Conservation (phyloP, 2,329 filamentous ascomycete species). For the Gyromitra esculenta region DNA sequence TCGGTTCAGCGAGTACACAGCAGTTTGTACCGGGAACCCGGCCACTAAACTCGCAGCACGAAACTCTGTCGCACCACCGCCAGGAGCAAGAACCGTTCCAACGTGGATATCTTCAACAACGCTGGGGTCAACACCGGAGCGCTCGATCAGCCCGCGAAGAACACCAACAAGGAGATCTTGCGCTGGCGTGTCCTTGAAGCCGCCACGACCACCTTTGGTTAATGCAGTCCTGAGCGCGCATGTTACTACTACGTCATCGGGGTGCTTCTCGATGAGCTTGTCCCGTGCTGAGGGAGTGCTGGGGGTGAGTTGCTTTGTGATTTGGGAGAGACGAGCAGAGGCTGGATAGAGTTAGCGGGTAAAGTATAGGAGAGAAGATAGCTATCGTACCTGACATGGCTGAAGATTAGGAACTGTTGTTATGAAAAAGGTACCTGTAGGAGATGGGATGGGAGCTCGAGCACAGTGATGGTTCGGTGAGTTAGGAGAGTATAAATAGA, state of each 20-base stretch:
- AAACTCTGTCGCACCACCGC: constrained; percentile 96
- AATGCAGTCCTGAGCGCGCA: constrained; percentile 90
- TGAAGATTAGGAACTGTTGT: not conserved
- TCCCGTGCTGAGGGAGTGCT: constrained; percentile 65
- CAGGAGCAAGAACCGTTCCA: constrained; percentile 88
- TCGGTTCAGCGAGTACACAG: constrained; percentile 89
- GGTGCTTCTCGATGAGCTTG: constrained; percentile 71
- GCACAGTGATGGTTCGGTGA: not conserved
- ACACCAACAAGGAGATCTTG: constrained; percentile 86
- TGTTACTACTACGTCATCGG: constrained; percentile 85
- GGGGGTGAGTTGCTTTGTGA: constrained; percentile 56
- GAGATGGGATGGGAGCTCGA: not conserved
- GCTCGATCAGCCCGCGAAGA: constrained; percentile 80
- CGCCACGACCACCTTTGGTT: constrained; percentile 91
- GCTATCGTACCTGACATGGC: constrained; percentile 36
- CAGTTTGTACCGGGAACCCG: constrained; percentile 84
- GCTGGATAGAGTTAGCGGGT: constrained; percentile 43
- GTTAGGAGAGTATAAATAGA: not conserved
- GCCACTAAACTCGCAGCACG: constrained; percentile 89
- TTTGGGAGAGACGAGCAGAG: constrained; percentile 56
- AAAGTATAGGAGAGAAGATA: not conserved
- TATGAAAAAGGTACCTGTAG: not conserved
- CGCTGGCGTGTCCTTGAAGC: constrained; percentile 92
- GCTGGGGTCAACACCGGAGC: constrained; percentile 82
- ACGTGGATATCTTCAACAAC: constrained; percentile 93